Evolutionary conservation across 805 yeast genomes (phyloP).

Genomic region (Lachancea mirantina): DNA sequence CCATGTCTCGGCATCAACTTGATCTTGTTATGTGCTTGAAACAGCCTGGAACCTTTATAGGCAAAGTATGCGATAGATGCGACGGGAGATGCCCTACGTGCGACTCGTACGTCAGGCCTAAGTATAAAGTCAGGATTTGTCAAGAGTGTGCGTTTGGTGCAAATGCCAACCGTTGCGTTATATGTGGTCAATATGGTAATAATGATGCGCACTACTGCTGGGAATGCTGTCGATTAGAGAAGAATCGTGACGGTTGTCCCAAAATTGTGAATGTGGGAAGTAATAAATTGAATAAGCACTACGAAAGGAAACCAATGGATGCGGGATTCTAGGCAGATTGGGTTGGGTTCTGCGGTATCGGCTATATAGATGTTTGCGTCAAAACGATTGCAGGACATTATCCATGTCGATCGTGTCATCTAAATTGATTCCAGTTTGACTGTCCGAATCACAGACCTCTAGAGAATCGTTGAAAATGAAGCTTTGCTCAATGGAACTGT

Average conservation of each 20-base stretch:
- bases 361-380: not conserved
- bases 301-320: slow-evolving; percentile 30
- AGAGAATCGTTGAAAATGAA: slow-evolving; percentile 18
- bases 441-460: slow-evolving; percentile 9
- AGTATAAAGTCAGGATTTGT: slow-evolving; percentile 61
- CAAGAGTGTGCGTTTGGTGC: slow-evolving; percentile 80
- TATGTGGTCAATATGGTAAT: slow-evolving; percentile 59
- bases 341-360: no score
- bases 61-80: slow-evolving; percentile 72
- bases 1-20: slow-evolving; percentile 84
- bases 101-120: slow-evolving; percentile 75
- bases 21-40: slow-evolving; percentile 79
- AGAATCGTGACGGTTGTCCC: slow-evolving; percentile 91
- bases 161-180: slow-evolving; percentile 56
- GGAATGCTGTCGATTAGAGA: slow-evolving; percentile 75
- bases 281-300: slow-evolving; percentile 58
- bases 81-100: slow-evolving; percentile 91
- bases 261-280: slow-evolving; percentile 74
- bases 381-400: not conserved
- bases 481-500: slow-evolving; percentile 15
- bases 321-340: no score
- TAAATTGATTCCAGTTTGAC: not conserved
- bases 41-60: slow-evolving; percentile 70
- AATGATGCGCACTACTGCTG: slow-evolving; percentile 75
- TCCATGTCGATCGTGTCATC: not conserved